phyloP scores from a whole-genome alignment of 2,329 filamentous ascomycete species.

The Rhinocladiella similis region DNA sequence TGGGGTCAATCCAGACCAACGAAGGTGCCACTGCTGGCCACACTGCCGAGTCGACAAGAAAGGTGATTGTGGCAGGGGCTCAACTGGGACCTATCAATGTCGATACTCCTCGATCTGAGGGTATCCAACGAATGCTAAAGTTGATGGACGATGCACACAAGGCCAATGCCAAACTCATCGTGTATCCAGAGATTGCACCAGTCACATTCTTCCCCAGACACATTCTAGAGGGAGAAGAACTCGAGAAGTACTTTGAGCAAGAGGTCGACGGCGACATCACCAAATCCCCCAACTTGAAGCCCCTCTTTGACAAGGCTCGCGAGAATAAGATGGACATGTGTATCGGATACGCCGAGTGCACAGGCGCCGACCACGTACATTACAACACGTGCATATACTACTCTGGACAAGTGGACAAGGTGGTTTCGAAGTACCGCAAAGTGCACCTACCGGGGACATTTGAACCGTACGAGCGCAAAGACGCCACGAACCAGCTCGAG shows the following conservation, averaged over 20 bases:
- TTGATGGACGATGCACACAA: constrained; percentile 50
- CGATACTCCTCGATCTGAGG: constrained; percentile 43
- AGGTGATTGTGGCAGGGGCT: constrained; percentile 53
- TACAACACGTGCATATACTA: constrained; percentile 57
- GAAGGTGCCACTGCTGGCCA: constrained; percentile 1
- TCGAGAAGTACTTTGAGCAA: constrained; percentile 55
- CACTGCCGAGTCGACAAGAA: constrained; percentile 32
- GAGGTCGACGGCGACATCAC: constrained; percentile 40
- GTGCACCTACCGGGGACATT: constrained; percentile 55
- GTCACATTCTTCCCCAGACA: constrained; percentile 60
- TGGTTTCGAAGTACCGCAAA: constrained; percentile 57
- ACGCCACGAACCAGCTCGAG: constrained; percentile 56
- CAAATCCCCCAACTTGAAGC: constrained; percentile 45
- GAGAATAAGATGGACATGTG: constrained; percentile 52
- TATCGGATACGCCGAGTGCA: constrained; percentile 55
- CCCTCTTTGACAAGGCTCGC: constrained; percentile 52
- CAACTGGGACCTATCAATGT: constrained; percentile 54
- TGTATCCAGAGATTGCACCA: constrained; percentile 57
- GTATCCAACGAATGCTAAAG: constrained; percentile 50
- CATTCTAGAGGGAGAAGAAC: constrained; percentile 45
- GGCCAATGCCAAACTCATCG: constrained; percentile 50
- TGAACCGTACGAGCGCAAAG: constrained; percentile 52
- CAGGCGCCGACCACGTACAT: constrained; percentile 41
- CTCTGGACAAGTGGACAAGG: constrained; percentile 42
- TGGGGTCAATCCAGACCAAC: constrained; percentile 14